A percentile compares a stretch with the other conserved stretches of the same genome.
Evolutionary conservation across 257 asterid species (phyloP).

Genomic region (Paulownia fortunei): DNA sequence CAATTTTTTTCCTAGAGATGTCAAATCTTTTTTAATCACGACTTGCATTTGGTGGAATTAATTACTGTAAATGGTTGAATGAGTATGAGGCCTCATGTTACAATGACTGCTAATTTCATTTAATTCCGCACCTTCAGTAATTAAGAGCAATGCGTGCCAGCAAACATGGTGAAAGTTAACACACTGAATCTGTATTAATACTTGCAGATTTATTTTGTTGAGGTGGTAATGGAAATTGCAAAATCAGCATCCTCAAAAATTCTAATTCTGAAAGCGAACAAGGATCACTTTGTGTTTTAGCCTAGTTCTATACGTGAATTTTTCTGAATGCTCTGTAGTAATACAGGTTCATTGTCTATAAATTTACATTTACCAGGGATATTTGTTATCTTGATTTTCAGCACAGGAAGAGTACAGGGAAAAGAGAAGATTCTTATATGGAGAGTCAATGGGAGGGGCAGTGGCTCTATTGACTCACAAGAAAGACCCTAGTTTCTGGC

Average conservation of each 20-base stretch:
- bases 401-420: slow-evolving; percentile 67
- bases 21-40: not conserved
- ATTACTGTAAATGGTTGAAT: not conserved
- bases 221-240: too few species aligned
- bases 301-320: too few species aligned
- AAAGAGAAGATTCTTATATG: slow-evolving; percentile 74
- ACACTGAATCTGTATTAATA: too few species aligned
- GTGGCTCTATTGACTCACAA: slow-evolving; percentile 80
- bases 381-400: slow-evolving; percentile 42
- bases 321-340: too few species aligned
- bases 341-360: not conserved
- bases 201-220: not conserved
- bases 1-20: not conserved
- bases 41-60: not conserved
- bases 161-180: too few species aligned
- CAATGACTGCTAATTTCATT: not conserved
- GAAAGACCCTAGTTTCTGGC: slow-evolving; percentile 80
- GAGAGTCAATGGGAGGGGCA: slow-evolving; percentile 99
- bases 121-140: not conserved
- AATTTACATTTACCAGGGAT: not conserved
- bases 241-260: too few species aligned
- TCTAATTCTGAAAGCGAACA: too few species aligned
- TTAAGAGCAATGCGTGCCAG: not conserved
- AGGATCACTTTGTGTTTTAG: too few species aligned
- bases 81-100: not conserved